These are phyloP conservation scores for Aspergillus intermedius DNA, from an alignment of 2,329 filamentous ascomycete species.

Conservation along the genomic window DNA sequence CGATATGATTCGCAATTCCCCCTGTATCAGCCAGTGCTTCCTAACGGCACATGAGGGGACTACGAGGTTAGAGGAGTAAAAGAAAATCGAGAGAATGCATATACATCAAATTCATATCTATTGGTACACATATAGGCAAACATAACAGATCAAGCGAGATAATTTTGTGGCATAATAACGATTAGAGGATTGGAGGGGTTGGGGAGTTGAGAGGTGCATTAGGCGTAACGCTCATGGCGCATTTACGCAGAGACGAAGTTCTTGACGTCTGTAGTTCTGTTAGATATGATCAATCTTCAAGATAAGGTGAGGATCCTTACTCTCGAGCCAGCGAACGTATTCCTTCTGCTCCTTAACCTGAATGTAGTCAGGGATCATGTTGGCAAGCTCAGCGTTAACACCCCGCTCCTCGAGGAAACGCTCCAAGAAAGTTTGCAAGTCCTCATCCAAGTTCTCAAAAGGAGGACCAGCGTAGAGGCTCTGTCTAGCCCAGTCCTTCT, in stretches of 20 bases:
- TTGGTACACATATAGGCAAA: constrained; percentile 10
- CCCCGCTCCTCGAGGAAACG: constrained; percentile 92
- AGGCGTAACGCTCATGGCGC: neutral
- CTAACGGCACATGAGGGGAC: neutral
- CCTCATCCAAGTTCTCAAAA: constrained; percentile 91
- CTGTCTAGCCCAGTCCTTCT: constrained; percentile 68
- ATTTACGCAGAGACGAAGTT: constrained; percentile 66
- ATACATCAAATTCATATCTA: constrained; percentile 15
- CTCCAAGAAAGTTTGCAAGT: constrained; percentile 87
- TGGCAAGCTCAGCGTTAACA: constrained; percentile 74
- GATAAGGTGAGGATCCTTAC: constrained; percentile 34
- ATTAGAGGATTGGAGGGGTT: neutral
- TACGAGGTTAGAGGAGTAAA: neutral
- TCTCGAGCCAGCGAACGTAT: constrained; percentile 82
- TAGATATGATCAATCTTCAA: constrained; percentile 2
- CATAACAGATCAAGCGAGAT: neutral
- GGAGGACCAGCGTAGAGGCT: constrained; percentile 83
- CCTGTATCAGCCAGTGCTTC: no score
- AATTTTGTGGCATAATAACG: neutral
- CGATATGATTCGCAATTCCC: no score
- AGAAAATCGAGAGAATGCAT: neutral
- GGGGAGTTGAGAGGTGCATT: neutral
- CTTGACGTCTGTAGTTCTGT: constrained; percentile 59
- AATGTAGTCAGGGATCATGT: constrained; percentile 93
- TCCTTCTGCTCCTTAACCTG: constrained; percentile 98